phyloP scores from a whole-genome alignment of 352 stramenopile genomes.

The Pythium brachiatum region DNA sequence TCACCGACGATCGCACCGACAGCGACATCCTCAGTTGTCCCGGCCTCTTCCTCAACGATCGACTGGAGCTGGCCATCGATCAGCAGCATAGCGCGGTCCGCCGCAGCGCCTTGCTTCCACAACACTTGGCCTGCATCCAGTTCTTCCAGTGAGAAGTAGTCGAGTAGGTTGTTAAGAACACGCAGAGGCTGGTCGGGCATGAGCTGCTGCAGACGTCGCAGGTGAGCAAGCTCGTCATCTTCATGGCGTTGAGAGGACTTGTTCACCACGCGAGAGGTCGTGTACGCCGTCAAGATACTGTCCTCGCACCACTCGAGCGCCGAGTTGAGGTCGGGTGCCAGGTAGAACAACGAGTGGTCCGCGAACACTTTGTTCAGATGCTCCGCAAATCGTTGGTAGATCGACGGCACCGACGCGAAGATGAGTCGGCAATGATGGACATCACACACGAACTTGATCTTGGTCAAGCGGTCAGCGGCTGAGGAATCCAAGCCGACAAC shows the following conservation, averaged over 20 bases:
- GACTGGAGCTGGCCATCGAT: constrained; percentile 62
- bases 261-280: constrained; percentile 12
- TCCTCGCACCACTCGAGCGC: constrained; percentile 76
- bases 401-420: constrained; percentile 60
- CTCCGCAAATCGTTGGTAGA: constrained; percentile 59
- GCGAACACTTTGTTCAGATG: constrained; percentile 57
- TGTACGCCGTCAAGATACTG: constrained; percentile 46
- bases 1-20: constrained; percentile 74
- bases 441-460: constrained; percentile 78
- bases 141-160: constrained; percentile 69
- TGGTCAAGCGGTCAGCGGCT: constrained; percentile 68
- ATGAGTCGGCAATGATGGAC: constrained; percentile 62
- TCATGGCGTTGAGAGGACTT: constrained; percentile 22
- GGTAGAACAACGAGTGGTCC: constrained; percentile 46
- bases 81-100: constrained; percentile 57
- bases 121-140: constrained; percentile 57
- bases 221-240: constrained; percentile 56
- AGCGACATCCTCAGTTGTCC: constrained; percentile 68
- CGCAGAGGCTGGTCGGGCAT: constrained; percentile 66
- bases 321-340: constrained; percentile 59
- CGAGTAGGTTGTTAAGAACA: constrained; percentile 61
- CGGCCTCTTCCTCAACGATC: constrained; percentile 76
- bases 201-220: constrained; percentile 55
- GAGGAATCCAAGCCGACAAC: constrained; percentile 91
- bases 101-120: constrained; percentile 62